Evolutionary conservation across 495 filamentous ascomycete species (phyloP).

Genomic region (Aspergillus ostianus): DNA sequence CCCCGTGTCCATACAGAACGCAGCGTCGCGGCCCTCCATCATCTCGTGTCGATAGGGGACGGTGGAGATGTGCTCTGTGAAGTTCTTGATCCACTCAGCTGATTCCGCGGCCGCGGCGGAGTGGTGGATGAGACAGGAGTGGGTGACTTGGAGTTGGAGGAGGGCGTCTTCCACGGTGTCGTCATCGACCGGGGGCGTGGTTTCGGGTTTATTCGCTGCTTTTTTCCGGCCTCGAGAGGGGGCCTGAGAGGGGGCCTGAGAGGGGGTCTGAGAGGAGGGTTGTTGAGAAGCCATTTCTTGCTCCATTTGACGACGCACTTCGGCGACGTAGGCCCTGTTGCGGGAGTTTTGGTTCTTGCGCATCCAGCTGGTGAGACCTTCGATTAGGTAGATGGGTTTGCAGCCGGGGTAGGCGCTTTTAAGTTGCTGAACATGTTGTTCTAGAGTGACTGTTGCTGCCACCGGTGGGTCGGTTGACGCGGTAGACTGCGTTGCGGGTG

Average conservation of each 20-base stretch:
- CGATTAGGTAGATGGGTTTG: constrained; percentile 71
- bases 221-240: constrained; percentile 31
- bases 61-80: constrained; percentile 78
- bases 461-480: constrained; percentile 36
- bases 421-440: constrained; percentile 32
- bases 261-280: no score
- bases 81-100: constrained; percentile 73
- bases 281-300: constrained; percentile 25
- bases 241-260: no score
- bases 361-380: constrained; percentile 66
- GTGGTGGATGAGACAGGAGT: constrained; percentile 70
- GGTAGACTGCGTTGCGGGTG: constrained; percentile 42
- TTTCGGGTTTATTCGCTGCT: constrained; percentile 42
- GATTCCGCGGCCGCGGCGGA: constrained; percentile 61
- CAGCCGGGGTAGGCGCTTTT: constrained; percentile 51
- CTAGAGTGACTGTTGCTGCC: not conserved
- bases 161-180: constrained; percentile 73
- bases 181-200: constrained; percentile 59
- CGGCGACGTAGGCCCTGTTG: constrained; percentile 65
- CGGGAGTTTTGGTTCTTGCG: constrained; percentile 66
- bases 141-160: constrained; percentile 66
- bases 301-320: constrained; percentile 57
- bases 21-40: constrained; percentile 50
- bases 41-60: constrained; percentile 63
- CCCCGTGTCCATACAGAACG: constrained; percentile 81